Conservation (phyloP, 345 rosid species). For the Mangifera indica region DNA sequence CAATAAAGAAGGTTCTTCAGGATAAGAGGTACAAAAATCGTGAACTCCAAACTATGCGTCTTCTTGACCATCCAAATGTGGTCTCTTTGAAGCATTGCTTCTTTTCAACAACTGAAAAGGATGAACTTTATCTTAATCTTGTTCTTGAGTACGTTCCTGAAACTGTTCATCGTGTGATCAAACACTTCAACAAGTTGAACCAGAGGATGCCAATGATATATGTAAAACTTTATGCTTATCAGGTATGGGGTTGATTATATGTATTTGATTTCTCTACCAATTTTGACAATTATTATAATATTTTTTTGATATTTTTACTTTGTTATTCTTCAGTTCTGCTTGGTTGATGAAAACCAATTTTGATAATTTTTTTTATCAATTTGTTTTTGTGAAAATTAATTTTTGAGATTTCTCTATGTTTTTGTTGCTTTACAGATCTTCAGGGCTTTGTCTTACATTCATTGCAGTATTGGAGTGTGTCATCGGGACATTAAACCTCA, state of each 20-base stretch:
- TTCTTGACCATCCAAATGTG: constrained; percentile 92
- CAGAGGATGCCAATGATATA: constrained; percentile 92
- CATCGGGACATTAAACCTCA: constrained; percentile 99
- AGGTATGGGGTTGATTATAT: constrained; percentile 42
- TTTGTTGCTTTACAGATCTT: constrained; percentile 61
- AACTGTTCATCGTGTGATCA: constrained; percentile 86
- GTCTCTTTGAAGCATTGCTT: constrained; percentile 92
- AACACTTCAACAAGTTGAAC: constrained; percentile 83
- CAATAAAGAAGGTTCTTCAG: constrained; percentile 95
- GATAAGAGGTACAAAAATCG: constrained; percentile 97
- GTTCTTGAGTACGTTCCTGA: constrained; percentile 98
- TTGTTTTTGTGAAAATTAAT: neutral
- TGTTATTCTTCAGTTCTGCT: neutral
- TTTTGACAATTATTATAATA: neutral
- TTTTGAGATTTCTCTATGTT: constrained; percentile 2
- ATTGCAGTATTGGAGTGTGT: constrained; percentile 80
- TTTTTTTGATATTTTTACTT: neutral
- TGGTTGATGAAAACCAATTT: too few species aligned
- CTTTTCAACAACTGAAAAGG: constrained; percentile 94
- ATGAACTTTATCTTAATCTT: constrained; percentile 91
- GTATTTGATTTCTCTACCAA: neutral
- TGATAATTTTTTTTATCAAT: too few species aligned
- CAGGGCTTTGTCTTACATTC: constrained; percentile 89
- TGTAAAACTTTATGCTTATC: constrained; percentile 89
- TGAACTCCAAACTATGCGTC: constrained; percentile 96